Percentiles rank a stretch among this genome's conserved stretches.
Evolutionary conservation across 805 yeast species (phyloP).

Genomic region (Metschnikowia drakensbergensis): DNA sequence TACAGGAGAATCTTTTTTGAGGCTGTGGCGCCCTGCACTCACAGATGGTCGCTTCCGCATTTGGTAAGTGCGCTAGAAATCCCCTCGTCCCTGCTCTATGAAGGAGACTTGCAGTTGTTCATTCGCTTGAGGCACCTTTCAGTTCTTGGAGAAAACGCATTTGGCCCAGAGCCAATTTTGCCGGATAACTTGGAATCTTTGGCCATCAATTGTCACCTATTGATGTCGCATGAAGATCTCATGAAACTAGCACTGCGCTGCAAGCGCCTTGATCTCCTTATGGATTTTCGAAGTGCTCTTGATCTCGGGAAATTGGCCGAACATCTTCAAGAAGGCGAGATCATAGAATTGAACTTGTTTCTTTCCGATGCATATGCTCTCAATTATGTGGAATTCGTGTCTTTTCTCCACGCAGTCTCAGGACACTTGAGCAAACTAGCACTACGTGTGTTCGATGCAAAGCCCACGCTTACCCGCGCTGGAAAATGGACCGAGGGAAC

Average conservation of each 20-base stretch:
- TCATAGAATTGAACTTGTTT: slow-evolving; percentile 16
- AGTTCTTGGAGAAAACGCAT: slow-evolving; percentile 10
- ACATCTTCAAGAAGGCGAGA: background rate
- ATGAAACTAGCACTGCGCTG: background rate
- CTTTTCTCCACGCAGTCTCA: background rate
- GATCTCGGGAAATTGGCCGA: background rate
- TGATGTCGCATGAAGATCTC: slow-evolving; percentile 9
- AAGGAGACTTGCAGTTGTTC: slow-evolving; percentile 17
- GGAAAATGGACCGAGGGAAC: background rate
- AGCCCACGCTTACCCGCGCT: background rate
- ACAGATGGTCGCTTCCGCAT: background rate
- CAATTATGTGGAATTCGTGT: slow-evolving; percentile 9
- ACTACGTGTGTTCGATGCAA: background rate
- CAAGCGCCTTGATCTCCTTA: slow-evolving; percentile 17
- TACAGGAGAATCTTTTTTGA: slow-evolving; percentile 20
- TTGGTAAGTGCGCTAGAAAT: slow-evolving; percentile 20
- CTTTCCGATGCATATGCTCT: slow-evolving; percentile 15
- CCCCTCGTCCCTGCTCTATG: slow-evolving; percentile 17
- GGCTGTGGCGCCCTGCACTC: slow-evolving; percentile 4
- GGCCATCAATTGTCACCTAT: slow-evolving; percentile 18
- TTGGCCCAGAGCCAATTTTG: background rate
- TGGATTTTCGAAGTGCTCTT: slow-evolving; percentile 15
- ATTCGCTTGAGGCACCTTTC: slow-evolving; percentile 19
- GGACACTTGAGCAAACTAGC: background rate
- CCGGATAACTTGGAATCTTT: slow-evolving; percentile 8